Evolutionary conservation across 495 filamentous ascomycete genomes (phyloP).

Genomic region (Xylaria sp.): DNA sequence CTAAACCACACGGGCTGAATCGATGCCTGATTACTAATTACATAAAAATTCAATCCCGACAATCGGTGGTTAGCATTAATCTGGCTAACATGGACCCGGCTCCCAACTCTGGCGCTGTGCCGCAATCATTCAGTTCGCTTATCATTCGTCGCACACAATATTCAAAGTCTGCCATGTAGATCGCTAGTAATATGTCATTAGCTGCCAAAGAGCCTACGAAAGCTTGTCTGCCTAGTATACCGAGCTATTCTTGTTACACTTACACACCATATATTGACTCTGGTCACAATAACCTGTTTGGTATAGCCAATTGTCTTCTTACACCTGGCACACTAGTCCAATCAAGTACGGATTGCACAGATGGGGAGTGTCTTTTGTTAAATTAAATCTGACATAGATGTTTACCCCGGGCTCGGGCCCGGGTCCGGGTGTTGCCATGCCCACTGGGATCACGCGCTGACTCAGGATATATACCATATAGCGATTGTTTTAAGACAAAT

Average conservation of each 20-base stretch:
- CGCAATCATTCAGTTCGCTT: background rate
- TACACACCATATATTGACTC: background rate
- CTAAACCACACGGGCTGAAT: background rate
- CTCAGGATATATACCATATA: too few relatives aligned
- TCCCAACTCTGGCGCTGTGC: background rate
- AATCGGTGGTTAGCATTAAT: too few relatives aligned
- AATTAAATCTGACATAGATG: too few relatives aligned
- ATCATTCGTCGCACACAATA: background rate
- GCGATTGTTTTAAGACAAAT: too few relatives aligned
- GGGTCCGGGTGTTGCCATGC: too few relatives aligned
- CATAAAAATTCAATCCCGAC: background rate
- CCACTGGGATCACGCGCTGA: too few relatives aligned
- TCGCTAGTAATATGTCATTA: background rate
- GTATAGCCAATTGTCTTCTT: background rate
- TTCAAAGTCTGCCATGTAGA: background rate
- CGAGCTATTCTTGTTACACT: background rate
- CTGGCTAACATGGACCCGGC: background rate
- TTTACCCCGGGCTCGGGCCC: too few relatives aligned
- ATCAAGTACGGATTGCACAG: background rate
- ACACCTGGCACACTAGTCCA: background rate
- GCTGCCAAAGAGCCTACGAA: background rate
- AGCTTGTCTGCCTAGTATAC: background rate
- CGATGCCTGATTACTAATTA: background rate
- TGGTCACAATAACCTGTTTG: background rate
- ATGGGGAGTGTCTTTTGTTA: too few relatives aligned